These are phyloP conservation scores for Hypoxylon crocopeplum DNA, from an alignment of 495 filamentous ascomycete species.

Conservation along the genomic window DNA sequence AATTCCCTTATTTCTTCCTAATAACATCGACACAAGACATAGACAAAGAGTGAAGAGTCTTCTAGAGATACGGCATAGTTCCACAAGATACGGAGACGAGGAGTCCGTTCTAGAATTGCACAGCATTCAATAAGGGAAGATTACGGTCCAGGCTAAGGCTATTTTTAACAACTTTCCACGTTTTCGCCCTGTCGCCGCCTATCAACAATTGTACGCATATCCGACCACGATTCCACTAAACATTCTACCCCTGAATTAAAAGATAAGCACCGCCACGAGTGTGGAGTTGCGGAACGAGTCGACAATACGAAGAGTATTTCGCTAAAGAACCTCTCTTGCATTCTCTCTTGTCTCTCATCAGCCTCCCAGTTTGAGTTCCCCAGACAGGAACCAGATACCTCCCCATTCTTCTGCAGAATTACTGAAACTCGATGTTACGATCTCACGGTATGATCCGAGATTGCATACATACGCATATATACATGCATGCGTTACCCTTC, in stretches of 20 bases:
- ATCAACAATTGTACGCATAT: conserved; percentile 31
- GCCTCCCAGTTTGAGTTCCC: neutral
- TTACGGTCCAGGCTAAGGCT: conserved; percentile 30
- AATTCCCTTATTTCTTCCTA: conserved; percentile 8
- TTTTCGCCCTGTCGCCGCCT: conserved; percentile 35
- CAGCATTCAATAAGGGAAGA: conserved; percentile 21
- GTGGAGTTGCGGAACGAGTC: conserved; percentile 16
- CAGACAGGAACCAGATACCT: neutral
- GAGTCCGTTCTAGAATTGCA: conserved; percentile 20
- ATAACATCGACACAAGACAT: neutral
- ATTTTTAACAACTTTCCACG: conserved; percentile 37
- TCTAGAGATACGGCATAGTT: conserved; percentile 8
- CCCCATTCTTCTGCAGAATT: neutral
- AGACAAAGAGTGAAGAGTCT: neutral
- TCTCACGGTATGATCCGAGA: conserved; percentile 34
- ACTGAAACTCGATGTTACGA: neutral
- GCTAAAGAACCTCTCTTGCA: neutral
- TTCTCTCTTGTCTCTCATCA: neutral
- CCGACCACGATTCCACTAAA: neutral
- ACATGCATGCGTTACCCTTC: conserved; percentile 4
- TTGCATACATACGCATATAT: conserved; percentile 1
- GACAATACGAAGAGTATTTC: conserved; percentile 27
- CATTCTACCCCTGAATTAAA: conserved; percentile 24
- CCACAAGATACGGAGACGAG: conserved; percentile 19
- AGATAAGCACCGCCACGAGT: conserved; percentile 38